Evolutionary conservation across 202 grass and related monocot genomes (phyloP), one percentile per base, ranked within the genome.

Genomic region (Hordeum pubiflorum): DNA sequence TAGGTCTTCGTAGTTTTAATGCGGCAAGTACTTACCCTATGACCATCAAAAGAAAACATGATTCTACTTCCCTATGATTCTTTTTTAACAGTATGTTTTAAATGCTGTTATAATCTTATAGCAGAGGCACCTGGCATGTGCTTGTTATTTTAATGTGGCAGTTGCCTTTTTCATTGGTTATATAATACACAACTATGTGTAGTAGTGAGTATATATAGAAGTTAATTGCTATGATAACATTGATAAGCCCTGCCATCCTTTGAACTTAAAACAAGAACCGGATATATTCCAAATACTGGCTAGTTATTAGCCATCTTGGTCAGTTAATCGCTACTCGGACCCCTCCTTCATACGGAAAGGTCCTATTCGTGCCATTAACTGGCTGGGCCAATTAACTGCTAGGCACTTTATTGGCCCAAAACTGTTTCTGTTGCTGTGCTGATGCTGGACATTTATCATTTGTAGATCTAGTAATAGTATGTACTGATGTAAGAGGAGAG

Each of bases 1-100:
- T 75, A 69, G 32, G 23, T 80, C n/a, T 70, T 74, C 56, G 26
- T 32, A 66, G 31, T 67, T 63, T 23, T 72, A 46, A 78, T 62
- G 17, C 27, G 36, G 7, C 5, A 71, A 80, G 26, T 65, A 12
- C 77, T 32, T 23, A 4, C 33, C 32, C 39, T 81, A 65, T 72
- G 33, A 13, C 57, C 29, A 10, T 14, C 32, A 57, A 44, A 81
- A 55, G n/a, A 72, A 61, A 41, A 70, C 24, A 76, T 75, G 9
- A 39, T 67, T 66, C 65, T 3, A 40, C 34, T 21, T 75, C 29
- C 11, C 29, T 29, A 14, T 21, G 0, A 61, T 69, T 71, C 40
- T 12, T 74, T 39, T 23, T 73, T 46, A n/a, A 26, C 12, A 62
- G 10, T 39, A 52, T 27, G 1, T 70, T 72, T 74, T 32, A 20